phyloP scores from a whole-genome alignment of 768 basidiomycete genomes.

The Kwoniella newhampshirensis region DNA sequence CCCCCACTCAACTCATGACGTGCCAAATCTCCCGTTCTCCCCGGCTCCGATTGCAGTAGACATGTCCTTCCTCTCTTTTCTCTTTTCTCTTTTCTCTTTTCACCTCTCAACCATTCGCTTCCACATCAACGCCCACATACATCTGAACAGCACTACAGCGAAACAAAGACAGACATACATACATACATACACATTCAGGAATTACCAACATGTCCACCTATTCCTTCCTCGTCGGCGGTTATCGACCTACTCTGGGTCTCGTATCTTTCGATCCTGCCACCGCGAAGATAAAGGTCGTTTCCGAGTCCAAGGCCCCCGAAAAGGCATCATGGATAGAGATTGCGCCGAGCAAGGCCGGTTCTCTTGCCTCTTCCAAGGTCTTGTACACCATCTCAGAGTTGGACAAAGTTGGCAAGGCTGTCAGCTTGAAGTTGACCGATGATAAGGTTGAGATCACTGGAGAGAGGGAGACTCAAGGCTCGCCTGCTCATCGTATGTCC shows the following conservation, averaged over 20 bases:
- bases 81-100: too few relatives aligned
- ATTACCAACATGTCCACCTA: too few relatives aligned
- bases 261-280: constrained; percentile 63
- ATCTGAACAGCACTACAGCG: too few relatives aligned
- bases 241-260: constrained; percentile 63
- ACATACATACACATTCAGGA: too few relatives aligned
- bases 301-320: constrained; percentile 39
- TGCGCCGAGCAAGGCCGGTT: constrained; percentile 58
- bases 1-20: too few relatives aligned
- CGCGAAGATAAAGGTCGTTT: constrained; percentile 56
- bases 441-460: constrained; percentile 57
- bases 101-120: too few relatives aligned
- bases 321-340: constrained; percentile 73
- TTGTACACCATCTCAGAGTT: constrained; percentile 69
- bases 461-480: constrained; percentile 31
- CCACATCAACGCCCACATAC: too few relatives aligned
- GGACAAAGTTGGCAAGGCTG: constrained; percentile 62
- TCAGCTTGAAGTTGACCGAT: constrained; percentile 63
- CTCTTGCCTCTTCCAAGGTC: constrained; percentile 44
- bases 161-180: too few relatives aligned
- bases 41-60: too few relatives aligned
- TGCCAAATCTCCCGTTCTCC: too few relatives aligned
- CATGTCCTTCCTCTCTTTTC: too few relatives aligned
- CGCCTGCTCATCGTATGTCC: constrained; percentile 40
- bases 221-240: constrained; percentile 46